phyloP scores from a whole-genome alignment of 1,284 basidiomycete species.

The Trichosporon ovoides region DNA sequence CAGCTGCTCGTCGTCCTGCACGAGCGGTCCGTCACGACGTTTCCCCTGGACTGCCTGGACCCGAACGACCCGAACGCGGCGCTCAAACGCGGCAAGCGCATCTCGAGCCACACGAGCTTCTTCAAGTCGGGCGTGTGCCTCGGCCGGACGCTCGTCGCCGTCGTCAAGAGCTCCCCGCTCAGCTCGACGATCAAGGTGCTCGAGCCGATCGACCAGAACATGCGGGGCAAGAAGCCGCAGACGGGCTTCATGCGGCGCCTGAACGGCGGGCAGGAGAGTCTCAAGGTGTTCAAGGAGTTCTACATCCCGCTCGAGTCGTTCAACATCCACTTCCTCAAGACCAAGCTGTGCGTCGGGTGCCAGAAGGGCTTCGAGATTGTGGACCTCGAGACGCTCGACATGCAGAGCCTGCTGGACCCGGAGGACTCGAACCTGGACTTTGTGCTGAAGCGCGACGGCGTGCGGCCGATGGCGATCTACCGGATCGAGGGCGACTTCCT shows the following conservation, averaged over 20 bases:
- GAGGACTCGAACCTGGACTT: slow-evolving; percentile 88
- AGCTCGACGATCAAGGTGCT: slow-evolving; percentile 97
- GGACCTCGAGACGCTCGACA: slow-evolving; percentile 93
- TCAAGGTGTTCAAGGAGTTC: slow-evolving; percentile 96
- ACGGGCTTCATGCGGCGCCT: slow-evolving; percentile 77
- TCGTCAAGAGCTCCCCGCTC: slow-evolving; percentile 90
- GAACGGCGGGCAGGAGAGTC: slow-evolving; percentile 82
- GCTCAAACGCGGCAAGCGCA: slow-evolving; percentile 87
- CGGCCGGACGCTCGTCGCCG: slow-evolving; percentile 90
- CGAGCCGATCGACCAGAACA: slow-evolving; percentile 88
- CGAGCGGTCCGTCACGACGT: slow-evolving; percentile 94
- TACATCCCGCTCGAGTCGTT: slow-evolving; percentile 97
- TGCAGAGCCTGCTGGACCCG: slow-evolving; percentile 91
- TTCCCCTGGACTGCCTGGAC: slow-evolving; percentile 89
- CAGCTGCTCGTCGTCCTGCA: slow-evolving; percentile 92
- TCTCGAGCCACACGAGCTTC: slow-evolving; percentile 94
- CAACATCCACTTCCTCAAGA: slow-evolving; percentile 96
- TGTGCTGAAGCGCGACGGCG: slow-evolving; percentile 79
- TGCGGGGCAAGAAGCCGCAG: slow-evolving; percentile 81
- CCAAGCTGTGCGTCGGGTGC: slow-evolving; percentile 93
- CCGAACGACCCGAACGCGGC: slow-evolving; percentile 84
- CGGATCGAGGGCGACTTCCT: slow-evolving; percentile 95
- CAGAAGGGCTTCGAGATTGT: slow-evolving; percentile 99
- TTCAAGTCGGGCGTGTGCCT: slow-evolving; percentile 96
- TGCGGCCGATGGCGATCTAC: slow-evolving; percentile 94